Conservation (phyloP, 495 filamentous ascomycete species). For the Xylaria castorea region DNA sequence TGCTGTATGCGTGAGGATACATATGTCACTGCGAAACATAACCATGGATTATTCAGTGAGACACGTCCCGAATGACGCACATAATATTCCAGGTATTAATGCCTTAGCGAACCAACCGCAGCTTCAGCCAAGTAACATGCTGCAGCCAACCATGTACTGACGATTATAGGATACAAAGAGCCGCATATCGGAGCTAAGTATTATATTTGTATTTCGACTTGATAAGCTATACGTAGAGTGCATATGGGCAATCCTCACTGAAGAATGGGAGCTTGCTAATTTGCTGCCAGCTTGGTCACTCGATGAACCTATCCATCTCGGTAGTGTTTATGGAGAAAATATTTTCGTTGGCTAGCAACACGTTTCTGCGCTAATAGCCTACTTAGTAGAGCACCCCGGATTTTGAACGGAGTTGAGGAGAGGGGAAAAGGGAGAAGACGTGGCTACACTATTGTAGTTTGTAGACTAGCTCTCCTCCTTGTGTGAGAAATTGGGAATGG, state of each 20-base stretch:
- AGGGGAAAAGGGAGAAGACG: neutral
- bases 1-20: neutral
- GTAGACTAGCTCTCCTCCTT: constrained; percentile 3
- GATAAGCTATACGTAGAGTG: neutral
- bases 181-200: constrained; percentile 23
- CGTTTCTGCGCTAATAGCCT: constrained; percentile 11
- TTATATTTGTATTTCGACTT: neutral
- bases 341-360: constrained; percentile 5
- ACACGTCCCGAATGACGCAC: constrained; percentile 14
- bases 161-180: constrained; percentile 14
- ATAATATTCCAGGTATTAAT: constrained; percentile 11
- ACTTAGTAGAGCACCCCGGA: constrained; percentile 23
- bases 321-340: neutral
- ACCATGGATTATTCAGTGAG: neutral
- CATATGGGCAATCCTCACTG: neutral
- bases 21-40: constrained; percentile 11
- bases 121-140: neutral
- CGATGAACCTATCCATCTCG: no score
- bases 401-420: constrained; percentile 4
- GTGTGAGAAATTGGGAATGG: constrained; percentile 12
- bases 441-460: neutral
- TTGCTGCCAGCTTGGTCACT: neutral
- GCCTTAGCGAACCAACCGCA: constrained; percentile 11
- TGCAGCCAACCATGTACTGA: constrained; percentile 12
- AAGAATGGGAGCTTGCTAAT: neutral